phyloP scores from a whole-genome alignment of 1,139 yeast species.

The Meyerozyma elateridarum region DNA sequence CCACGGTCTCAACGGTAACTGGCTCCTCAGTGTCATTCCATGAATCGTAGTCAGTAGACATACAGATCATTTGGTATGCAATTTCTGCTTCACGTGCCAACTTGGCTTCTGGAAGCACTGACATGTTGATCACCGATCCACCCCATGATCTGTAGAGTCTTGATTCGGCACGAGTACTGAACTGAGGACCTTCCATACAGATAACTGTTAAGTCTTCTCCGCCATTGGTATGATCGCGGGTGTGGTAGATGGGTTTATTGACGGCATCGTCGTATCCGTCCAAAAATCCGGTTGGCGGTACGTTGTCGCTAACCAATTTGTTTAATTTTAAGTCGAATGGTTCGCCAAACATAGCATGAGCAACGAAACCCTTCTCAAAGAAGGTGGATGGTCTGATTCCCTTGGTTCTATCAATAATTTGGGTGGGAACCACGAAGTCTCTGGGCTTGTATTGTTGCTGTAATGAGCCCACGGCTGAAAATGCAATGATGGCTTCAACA shows the following conservation, averaged over 20 bases:
- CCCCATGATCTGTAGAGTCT: constrained; percentile 84
- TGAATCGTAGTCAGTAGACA: constrained; percentile 98
- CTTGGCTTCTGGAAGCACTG: constrained; percentile 92
- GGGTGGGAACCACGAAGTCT: constrained; percentile 93
- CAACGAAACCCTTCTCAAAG: constrained; percentile 90
- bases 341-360: constrained; percentile 96
- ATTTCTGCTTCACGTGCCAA: constrained; percentile 97
- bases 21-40: constrained; percentile 96
- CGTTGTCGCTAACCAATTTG: constrained; percentile 54
- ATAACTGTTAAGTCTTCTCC: constrained; percentile 74
- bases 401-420: constrained; percentile 93
- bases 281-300: constrained; percentile 49
- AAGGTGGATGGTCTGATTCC: constrained; percentile 89
- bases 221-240: constrained; percentile 44
- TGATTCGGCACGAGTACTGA: constrained; percentile 96
- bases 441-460: constrained; percentile 87
- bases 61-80: constrained; percentile 95
- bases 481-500: constrained; percentile 84
- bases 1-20: constrained; percentile 94
- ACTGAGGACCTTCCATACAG: constrained; percentile 99
- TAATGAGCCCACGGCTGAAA: constrained; percentile 94
- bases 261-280: constrained; percentile 37
- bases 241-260: constrained; percentile 48
- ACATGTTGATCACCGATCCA: constrained; percentile 94
- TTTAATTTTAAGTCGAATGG: constrained; percentile 82